These are phyloP conservation scores for Aspergillus sp. DNA, from an alignment of 2,329 filamentous ascomycete species.

Conservation along the genomic window DNA sequence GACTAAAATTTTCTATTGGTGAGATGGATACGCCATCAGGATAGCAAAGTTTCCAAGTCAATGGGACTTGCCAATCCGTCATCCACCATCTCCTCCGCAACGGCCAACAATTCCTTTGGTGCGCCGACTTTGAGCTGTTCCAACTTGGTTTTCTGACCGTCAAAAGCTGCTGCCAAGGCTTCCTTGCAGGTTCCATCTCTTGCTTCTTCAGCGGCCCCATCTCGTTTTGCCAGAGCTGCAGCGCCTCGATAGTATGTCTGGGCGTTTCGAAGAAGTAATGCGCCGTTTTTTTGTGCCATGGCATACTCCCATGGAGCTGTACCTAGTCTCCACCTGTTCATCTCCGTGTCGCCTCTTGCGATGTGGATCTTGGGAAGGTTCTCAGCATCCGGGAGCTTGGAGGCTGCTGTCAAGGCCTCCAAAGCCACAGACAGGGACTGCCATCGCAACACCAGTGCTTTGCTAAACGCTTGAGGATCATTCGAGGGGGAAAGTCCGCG, in stretches of 20 bases:
- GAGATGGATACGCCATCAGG: constrained; percentile 6
- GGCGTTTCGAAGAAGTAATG: constrained; percentile 51
- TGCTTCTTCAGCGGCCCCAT: constrained; percentile 39
- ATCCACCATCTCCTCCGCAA: constrained; percentile 49
- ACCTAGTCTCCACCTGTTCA: constrained; percentile 50
- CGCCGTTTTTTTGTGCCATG: constrained; percentile 40
- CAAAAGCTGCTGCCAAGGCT: constrained; percentile 44
- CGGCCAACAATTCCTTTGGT: constrained; percentile 36
- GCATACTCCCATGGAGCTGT: constrained; percentile 39
- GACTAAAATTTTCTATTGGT: neutral
- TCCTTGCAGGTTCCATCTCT: constrained; percentile 45
- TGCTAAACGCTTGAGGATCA: constrained; percentile 24
- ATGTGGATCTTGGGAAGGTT: constrained; percentile 51
- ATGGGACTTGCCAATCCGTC: constrained; percentile 44
- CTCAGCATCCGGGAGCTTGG: constrained; percentile 46
- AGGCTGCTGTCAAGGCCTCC: constrained; percentile 46
- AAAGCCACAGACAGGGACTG: constrained; percentile 49
- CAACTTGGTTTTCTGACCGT: constrained; percentile 34
- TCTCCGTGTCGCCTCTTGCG: constrained; percentile 51
- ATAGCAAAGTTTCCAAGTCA: constrained; percentile 28
- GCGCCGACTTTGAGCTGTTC: constrained; percentile 30
- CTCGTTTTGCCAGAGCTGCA: constrained; percentile 33
- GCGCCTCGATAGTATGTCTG: constrained; percentile 56
- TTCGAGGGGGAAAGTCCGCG: constrained; percentile 25
- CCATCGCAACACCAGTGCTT: constrained; percentile 43